Evolutionary conservation across 2,329 filamentous ascomycete species (phyloP).

Genomic region (Elsinoe arachidis): DNA sequence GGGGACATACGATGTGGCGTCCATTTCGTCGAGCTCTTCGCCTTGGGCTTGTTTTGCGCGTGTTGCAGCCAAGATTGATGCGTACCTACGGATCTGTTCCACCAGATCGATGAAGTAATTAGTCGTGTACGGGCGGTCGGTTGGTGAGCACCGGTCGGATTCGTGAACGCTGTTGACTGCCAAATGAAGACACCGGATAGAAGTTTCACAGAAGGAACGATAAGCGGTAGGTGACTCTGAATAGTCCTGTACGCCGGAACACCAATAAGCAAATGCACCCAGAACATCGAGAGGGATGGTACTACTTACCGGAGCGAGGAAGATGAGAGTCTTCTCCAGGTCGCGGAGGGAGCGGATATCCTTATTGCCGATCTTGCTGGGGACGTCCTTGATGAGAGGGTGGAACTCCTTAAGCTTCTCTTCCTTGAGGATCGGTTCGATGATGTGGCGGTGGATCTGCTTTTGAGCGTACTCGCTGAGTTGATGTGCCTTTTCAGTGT

Average conservation of each 20-base stretch:
- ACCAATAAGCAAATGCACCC: conserved; percentile 57
- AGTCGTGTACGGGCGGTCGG: conserved; percentile 86
- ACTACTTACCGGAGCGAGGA: conserved; percentile 84
- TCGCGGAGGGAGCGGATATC: conserved; percentile 87
- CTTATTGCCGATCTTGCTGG: conserved; percentile 69
- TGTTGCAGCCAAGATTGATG: conserved; percentile 68
- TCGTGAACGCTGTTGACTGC: conserved; percentile 80
- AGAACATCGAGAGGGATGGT: conserved; percentile 35
- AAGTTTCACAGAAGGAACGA: conserved; percentile 81
- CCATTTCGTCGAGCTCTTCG: conserved; percentile 43
- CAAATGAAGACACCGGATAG: conserved; percentile 81
- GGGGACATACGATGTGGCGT: conserved; percentile 40
- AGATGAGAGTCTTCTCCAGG: conserved; percentile 85
- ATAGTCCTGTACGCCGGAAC: conserved; percentile 60
- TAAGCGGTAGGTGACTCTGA: conserved; percentile 62
- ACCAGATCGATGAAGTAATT: conserved; percentile 95
- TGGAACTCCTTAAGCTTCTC: conserved; percentile 69
- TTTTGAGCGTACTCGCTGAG: conserved; percentile 63
- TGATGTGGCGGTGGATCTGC: conserved; percentile 70
- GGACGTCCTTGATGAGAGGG: conserved; percentile 67
- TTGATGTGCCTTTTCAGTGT: conserved; percentile 43
- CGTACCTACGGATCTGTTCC: conserved; percentile 75
- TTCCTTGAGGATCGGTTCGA: conserved; percentile 69
- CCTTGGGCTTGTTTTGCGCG: conserved; percentile 57
- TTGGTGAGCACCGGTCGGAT: conserved; percentile 72